These are phyloP conservation scores for Erythrobasidium yunnanense DNA, from an alignment of 768 basidiomycete species.

Conservation along the genomic window DNA sequence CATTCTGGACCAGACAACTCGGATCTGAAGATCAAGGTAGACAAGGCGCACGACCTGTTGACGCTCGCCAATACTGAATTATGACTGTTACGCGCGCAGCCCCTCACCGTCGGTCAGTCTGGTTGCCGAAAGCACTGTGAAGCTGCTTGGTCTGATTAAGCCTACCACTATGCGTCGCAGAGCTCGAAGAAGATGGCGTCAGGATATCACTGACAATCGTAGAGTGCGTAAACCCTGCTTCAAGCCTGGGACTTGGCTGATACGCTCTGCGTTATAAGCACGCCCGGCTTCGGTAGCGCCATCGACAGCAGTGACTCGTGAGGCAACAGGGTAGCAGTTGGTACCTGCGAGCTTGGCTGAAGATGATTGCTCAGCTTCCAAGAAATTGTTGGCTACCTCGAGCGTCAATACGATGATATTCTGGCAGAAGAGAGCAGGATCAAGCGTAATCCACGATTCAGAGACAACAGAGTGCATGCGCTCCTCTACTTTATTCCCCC, in stretches of 20 bases:
- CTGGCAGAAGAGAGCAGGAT: constrained; percentile 96
- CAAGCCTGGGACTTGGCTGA: no score
- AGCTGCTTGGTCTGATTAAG: not conserved
- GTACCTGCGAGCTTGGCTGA: not conserved
- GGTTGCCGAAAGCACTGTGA: constrained; percentile 53
- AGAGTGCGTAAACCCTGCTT: constrained; percentile 45
- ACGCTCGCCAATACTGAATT: not conserved
- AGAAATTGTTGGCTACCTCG: constrained; percentile 91
- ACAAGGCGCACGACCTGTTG: not conserved
- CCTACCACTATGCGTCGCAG: constrained; percentile 45
- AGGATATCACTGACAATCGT: constrained; percentile 96
- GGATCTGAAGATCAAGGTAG: constrained; percentile 25
- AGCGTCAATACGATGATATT: constrained; percentile 98
- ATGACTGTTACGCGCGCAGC: constrained; percentile 52
- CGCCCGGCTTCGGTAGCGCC: constrained; percentile 96
- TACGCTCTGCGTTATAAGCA: constrained; percentile 40
- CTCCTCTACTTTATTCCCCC: constrained; percentile 97
- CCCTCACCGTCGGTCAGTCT: constrained; percentile 94
- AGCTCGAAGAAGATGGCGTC: constrained; percentile 96
- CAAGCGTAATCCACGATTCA: constrained; percentile 98
- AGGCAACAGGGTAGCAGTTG: constrained; percentile 41
- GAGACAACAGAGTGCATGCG: constrained; percentile 93
- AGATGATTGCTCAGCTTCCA: constrained; percentile 57
- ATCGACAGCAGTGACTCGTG: constrained; percentile 98
- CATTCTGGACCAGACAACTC: constrained; percentile 51